A percentile compares a stretch with the other conserved stretches of the same genome.
phyloP scores from a whole-genome alignment of 139 green algal genomes.

The Eudorina sp. region DNA sequence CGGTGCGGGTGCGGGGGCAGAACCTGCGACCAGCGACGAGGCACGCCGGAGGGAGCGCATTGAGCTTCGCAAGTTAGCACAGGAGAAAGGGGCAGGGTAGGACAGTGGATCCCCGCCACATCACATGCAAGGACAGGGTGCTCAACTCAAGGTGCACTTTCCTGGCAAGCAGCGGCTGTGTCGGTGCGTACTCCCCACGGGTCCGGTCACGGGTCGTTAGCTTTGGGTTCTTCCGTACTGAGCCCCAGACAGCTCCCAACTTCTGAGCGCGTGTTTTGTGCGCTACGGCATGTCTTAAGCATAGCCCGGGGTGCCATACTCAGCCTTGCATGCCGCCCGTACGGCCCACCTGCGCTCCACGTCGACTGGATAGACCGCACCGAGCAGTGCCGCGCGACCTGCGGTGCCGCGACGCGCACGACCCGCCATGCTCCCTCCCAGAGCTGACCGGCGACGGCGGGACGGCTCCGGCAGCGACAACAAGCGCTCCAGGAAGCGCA shows the following conservation, averaged over 20 bases:
- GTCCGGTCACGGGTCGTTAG: too few relatives aligned
- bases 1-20: slow-evolving; percentile 18
- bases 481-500: slow-evolving; percentile 18
- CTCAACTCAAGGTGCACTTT: too few relatives aligned
- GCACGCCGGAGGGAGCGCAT: neutral
- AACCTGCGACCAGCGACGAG: neutral
- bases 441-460: neutral
- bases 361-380: neutral
- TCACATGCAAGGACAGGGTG: too few relatives aligned
- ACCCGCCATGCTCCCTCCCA: neutral
- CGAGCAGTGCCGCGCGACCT: neutral
- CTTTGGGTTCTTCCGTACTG: too few relatives aligned
- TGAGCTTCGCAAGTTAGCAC: neutral
- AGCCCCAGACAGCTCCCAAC: neutral
- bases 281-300: too few relatives aligned
- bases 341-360: slow-evolving; percentile 27
- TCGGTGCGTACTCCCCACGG: too few relatives aligned
- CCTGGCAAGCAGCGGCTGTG: too few relatives aligned
- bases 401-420: neutral
- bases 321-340: neutral
- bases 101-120: too few relatives aligned
- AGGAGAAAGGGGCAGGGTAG: neutral
- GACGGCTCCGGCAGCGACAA: neutral
- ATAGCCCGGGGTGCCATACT: neutral
- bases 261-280: neutral